Base-by-base conservation (phyloP, 2,329 filamentous ascomycete genomes). In the Zymoseptoria tritici region DNA sequence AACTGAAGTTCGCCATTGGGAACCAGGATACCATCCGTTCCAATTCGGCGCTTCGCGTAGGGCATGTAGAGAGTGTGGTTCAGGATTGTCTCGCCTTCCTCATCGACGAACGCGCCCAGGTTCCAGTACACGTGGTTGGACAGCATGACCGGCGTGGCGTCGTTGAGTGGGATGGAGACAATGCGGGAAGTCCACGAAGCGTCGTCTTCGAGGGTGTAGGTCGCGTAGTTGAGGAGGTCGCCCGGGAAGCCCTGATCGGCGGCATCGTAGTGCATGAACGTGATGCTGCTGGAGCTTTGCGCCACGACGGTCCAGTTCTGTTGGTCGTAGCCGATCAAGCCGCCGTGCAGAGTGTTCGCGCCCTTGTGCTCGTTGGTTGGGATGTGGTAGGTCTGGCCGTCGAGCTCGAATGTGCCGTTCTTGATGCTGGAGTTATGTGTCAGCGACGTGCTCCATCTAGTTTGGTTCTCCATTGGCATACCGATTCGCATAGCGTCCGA, bases 91-190 rank as follows among this genome's bases (percentile, higher is more conserved):
- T 79, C 78, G 2, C 86, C 89, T 72, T 87, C 80, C 59, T 86
- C 84, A 76, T 91, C 90, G 68, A 86, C 80, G 68, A 88, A 92
- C 49, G 86, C 89, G 69, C 92, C 89, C 52, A 93, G 79, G 72
- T 93, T 92, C 89, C 88, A 92, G 79, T 92, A 93, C 3, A 82
- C 83, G 73, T 87, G 85, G 52, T 84, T 84, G 72, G 82, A 89
- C 60, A 92, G 80, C 89, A 92, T 91, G 72, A 92, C 90, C 54
- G 89, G 89, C 6, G 89, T 91, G 76, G 85, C 87, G 76, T 89
- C 84, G 22, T 86, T 89, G 4, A 85, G 85, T 2, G 88, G 78
- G 58, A 87, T 73, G 51, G 88, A 88, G 9, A 85, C 76, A 80
- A 92, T 90, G 74, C 84, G 86, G 68, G 90, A 79, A 69, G 88